phyloP scores from a whole-genome alignment of 2,329 filamentous ascomycete species.

The Scedosporium aurantiacum region DNA sequence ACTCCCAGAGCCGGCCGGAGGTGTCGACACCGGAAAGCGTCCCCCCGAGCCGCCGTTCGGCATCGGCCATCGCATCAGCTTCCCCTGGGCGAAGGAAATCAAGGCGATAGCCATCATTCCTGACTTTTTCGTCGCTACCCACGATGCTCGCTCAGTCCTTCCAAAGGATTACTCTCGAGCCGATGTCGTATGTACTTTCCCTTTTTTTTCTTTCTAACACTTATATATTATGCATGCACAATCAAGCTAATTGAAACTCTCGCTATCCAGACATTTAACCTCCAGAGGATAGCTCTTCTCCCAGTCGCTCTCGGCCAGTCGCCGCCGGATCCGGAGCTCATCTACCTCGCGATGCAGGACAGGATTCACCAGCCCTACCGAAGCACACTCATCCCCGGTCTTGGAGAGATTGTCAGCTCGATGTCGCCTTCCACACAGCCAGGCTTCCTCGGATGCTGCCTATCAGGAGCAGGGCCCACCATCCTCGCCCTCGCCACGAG shows the following conservation, averaged over 20 bases:
- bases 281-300: constrained; percentile 84
- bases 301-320: constrained; percentile 82
- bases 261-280: constrained; percentile 60
- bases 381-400: constrained; percentile 78
- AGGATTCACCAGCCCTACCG: constrained; percentile 96
- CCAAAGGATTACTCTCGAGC: constrained; percentile 67
- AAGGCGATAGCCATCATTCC: constrained; percentile 96
- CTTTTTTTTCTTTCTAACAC: background rate
- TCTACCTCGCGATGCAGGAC: constrained; percentile 97
- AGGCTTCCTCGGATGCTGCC: constrained; percentile 83
- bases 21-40: constrained; percentile 74
- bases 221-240: background rate
- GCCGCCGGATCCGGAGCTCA: constrained; percentile 83
- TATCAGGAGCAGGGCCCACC: constrained; percentile 89
- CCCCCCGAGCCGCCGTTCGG: constrained; percentile 83
- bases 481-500: constrained; percentile 86
- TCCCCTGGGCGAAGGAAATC: constrained; percentile 87
- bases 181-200: constrained; percentile 57
- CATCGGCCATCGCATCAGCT: constrained; percentile 94
- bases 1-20: constrained; percentile 78
- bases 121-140: constrained; percentile 90
- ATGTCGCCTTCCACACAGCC: constrained; percentile 82
- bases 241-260: background rate
- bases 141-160: constrained; percentile 76
- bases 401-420: constrained; percentile 80